Conservation (phyloP, 192 early-diverging fungal genomes). For the Entomortierella lignicola region DNA sequence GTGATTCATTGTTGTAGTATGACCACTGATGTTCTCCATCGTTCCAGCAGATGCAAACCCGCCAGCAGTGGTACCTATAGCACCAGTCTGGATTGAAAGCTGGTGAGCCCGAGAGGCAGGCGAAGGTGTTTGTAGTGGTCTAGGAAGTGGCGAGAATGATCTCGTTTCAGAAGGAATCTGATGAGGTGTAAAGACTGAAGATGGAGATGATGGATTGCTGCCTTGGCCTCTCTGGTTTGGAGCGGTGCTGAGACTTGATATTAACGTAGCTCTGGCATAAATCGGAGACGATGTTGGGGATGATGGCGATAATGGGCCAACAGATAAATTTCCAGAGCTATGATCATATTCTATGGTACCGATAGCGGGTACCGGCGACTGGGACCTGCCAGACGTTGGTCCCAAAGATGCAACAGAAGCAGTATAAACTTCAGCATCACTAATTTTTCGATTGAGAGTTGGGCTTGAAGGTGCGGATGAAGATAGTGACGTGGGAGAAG, state of each 20-base stretch:
- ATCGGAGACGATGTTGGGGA: constrained; percentile 3
- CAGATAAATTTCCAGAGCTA: neutral
- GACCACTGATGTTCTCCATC: neutral
- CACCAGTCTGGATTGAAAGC: constrained; percentile 39
- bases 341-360: neutral
- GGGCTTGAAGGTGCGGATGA: constrained; percentile 28
- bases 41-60: constrained; percentile 21
- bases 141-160: constrained; percentile 31
- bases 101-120: constrained; percentile 21
- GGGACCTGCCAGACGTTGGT: constrained; percentile 22
- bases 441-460: constrained; percentile 13
- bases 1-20: neutral
- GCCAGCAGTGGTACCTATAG: neutral
- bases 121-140: constrained; percentile 36
- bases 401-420: constrained; percentile 10
- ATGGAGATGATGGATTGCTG: constrained; percentile 22
- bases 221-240: neutral
- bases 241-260: constrained; percentile 8
- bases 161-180: constrained; percentile 13
- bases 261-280: constrained; percentile 9
- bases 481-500: constrained; percentile 42
- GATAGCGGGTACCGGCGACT: constrained; percentile 13
- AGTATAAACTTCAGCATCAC: constrained; percentile 34
- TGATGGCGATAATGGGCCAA: constrained; percentile 5
- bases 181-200: neutral